phyloP scores from a whole-genome alignment of 2,329 filamentous ascomycete genomes.

The Trichoderma aggressivum region DNA sequence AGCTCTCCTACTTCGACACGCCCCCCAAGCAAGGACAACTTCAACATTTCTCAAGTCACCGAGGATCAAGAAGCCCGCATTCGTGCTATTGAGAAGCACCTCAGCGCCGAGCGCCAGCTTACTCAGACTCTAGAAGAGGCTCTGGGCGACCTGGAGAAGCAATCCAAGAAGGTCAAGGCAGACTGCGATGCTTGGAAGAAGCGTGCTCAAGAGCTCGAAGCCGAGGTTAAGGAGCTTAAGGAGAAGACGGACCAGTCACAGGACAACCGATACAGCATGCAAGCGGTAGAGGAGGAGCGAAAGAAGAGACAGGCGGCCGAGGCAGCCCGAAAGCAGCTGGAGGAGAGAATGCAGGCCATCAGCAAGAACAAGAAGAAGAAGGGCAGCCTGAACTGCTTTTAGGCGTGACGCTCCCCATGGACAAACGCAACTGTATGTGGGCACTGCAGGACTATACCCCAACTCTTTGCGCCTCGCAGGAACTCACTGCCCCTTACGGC shows the following conservation, averaged over 20 bases:
- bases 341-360: slow-evolving; percentile 91
- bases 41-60: slow-evolving; percentile 69
- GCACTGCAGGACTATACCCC: slow-evolving; percentile 19
- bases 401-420: slow-evolving; percentile 33
- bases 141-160: slow-evolving; percentile 85
- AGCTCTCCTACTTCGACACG: slow-evolving; percentile 58
- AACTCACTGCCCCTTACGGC: neutral
- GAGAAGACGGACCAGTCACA: slow-evolving; percentile 48
- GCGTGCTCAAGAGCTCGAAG: slow-evolving; percentile 73
- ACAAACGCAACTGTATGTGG: neutral
- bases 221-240: slow-evolving; percentile 65
- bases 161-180: slow-evolving; percentile 85
- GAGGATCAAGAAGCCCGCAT: slow-evolving; percentile 96
- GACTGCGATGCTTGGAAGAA: slow-evolving; percentile 91
- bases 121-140: slow-evolving; percentile 95
- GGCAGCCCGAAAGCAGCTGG: slow-evolving; percentile 79
- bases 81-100: slow-evolving; percentile 92
- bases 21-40: slow-evolving; percentile 74
- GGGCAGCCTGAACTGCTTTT: slow-evolving; percentile 96
- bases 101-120: slow-evolving; percentile 93
- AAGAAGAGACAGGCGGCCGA: slow-evolving; percentile 90
- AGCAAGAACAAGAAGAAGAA: slow-evolving; percentile 93
- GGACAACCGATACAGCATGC: slow-evolving; percentile 66
- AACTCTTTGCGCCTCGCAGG: slow-evolving; percentile 16
- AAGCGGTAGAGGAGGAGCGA: slow-evolving; percentile 93